A percentile compares a stretch with the other conserved stretches of the same genome.
These are phyloP conservation scores for Biscogniauxia sp. DNA, from an alignment of 2,329 filamentous ascomycete species.

Conservation along the genomic window DNA sequence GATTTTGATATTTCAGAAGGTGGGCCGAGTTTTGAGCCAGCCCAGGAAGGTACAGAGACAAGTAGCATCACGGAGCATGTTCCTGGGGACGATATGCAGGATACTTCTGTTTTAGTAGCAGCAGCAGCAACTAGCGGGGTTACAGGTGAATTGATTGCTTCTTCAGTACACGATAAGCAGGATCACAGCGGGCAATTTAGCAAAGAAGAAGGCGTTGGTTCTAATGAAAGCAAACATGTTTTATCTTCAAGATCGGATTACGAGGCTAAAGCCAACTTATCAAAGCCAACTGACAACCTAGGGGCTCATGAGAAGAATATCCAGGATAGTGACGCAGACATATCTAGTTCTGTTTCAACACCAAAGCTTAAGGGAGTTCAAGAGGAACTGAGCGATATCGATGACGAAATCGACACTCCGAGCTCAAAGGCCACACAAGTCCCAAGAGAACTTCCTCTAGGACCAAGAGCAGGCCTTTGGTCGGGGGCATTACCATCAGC, in stretches of 20 bases:
- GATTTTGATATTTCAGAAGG: slow-evolving; percentile 14
- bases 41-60: slow-evolving; percentile 5
- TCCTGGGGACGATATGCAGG: slow-evolving; percentile 4
- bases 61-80: slow-evolving; percentile 6
- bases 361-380: slow-evolving; percentile 40
- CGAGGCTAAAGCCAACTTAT: slow-evolving; percentile 6
- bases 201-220: not conserved
- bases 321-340: slow-evolving; percentile 6
- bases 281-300: slow-evolving; percentile 5
- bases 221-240: slow-evolving; percentile 5
- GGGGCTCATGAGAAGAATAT: slow-evolving; percentile 7
- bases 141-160: slow-evolving; percentile 8
- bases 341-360: slow-evolving; percentile 6
- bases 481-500: not conserved
- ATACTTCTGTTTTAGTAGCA: slow-evolving; percentile 1
- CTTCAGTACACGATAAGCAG: slow-evolving; percentile 4
- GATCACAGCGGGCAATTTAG: slow-evolving; percentile 2
- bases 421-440: not conserved
- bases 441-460: not conserved
- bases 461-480: not conserved
- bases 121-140: slow-evolving; percentile 2
- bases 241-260: not conserved
- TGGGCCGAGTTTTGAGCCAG: slow-evolving; percentile 13
- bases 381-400: slow-evolving; percentile 28
- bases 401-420: slow-evolving; percentile 11